Evolutionary conservation across 352 stramenopile species (phyloP), one percentile per base, ranked within the genome.

Genomic region (Pythium guiyangense): DNA sequence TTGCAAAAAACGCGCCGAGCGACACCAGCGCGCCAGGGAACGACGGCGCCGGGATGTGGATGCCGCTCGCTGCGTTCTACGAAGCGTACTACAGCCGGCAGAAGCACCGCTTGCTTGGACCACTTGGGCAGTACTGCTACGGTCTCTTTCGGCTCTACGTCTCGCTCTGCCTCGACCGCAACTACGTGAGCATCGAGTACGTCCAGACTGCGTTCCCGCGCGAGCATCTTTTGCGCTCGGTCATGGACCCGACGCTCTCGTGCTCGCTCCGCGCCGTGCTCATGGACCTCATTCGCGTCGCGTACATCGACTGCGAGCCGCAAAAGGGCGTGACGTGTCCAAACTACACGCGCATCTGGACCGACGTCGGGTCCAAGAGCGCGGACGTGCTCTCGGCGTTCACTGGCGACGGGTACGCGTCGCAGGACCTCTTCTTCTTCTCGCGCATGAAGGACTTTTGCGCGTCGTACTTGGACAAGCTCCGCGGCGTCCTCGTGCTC

Each of bases 111-210:
- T 62, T 59, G 8, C 57, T 90, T 14, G 76, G 70, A 6, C 64
- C 61, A 8, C 57, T 90, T 14, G 76, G 70, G 0, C 76, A 86
- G 54, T 90, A 90, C 49, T 88, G 77, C 66, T 88, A 86, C 42
- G 80, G 80, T 6, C 57, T 90, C 14, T 74, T 90, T 26, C 77
- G 78, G 11, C 66, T 90, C 2, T 90, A 88, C 54, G 67, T 80
- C n/a, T 82, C 76, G 4, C 56, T 90, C 5, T 90, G 80, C 18
- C 56, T 85, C 34, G 80, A 90, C 63, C 75, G 80, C 43, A 90
- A 90, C 66, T 90, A 90, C 47, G 64, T 85, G 26, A 86, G 77
- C 52, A 90, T 90, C 45, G 70, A 90, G 48, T 81, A 84, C 55
- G 69, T 90, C 31, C 77, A 88, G 34, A 61, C 67, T 11, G 71